A percentile compares a stretch with the other conserved stretches of the same genome.
phyloP scores from a whole-genome alignment of 2,329 filamentous ascomycete species.

The Scleromitrula shiraiana region DNA sequence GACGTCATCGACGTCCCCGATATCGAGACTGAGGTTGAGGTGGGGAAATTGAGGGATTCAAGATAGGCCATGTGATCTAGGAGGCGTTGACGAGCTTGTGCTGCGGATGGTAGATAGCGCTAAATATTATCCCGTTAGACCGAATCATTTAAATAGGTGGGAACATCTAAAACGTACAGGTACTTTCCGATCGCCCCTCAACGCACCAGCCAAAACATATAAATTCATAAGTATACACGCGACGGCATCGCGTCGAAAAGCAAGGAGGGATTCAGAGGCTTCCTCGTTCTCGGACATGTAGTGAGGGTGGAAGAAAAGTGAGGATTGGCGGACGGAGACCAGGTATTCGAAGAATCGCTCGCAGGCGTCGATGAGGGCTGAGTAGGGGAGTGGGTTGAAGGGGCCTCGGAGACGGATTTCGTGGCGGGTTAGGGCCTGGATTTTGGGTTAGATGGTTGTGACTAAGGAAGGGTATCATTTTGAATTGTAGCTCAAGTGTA shows the following conservation, averaged over 20 bases:
- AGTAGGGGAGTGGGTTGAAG: constrained; percentile 49
- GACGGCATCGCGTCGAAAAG: constrained; percentile 47
- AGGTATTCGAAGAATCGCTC: constrained; percentile 53
- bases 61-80: constrained; percentile 43
- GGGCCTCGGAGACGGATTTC: constrained; percentile 50
- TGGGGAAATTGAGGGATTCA: constrained; percentile 28
- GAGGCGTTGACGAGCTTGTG: constrained; percentile 43
- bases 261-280: constrained; percentile 41
- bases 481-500: too few relatives aligned
- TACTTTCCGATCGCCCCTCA: constrained; percentile 42
- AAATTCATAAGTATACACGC: constrained; percentile 50
- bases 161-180: constrained; percentile 27
- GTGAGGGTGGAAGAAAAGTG: constrained; percentile 47
- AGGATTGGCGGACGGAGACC: constrained; percentile 49
- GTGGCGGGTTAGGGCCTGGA: constrained; percentile 45
- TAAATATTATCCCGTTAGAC: constrained; percentile 8
- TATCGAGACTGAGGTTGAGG: too few relatives aligned
- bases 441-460: not conserved
- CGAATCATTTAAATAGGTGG: not conserved
- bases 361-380: constrained; percentile 45
- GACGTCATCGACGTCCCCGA: not conserved
- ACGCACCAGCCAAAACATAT: constrained; percentile 48
- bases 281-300: constrained; percentile 42
- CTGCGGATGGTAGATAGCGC: constrained; percentile 49
- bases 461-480: too few relatives aligned